These are phyloP conservation scores for Plasmodium coatneyi DNA, from an alignment of 169 alveolate species.

Conservation along the genomic window DNA sequence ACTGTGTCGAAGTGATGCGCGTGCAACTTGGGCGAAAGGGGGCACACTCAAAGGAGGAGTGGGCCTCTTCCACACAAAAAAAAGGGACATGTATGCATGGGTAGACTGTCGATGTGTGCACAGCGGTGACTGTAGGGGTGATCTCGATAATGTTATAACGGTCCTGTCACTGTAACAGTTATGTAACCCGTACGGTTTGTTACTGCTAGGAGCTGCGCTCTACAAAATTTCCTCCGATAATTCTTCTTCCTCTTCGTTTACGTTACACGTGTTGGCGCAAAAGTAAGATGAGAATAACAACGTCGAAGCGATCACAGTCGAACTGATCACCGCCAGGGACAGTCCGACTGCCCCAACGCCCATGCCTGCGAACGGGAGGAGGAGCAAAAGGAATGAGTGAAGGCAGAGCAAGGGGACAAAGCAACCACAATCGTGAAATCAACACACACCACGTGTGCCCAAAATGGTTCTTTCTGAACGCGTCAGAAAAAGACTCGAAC, in stretches of 20 bases:
- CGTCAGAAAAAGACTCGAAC: neutral
- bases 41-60: neutral
- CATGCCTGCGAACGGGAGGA: conserved; percentile 6
- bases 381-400: neutral
- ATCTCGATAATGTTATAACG: too few species aligned
- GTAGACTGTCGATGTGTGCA: neutral
- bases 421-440: neutral
- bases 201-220: neutral
- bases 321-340: conserved; percentile 54
- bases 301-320: conserved; percentile 68
- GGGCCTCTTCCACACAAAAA: neutral
- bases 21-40: too few species aligned
- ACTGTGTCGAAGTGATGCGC: too few species aligned
- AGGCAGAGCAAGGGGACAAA: neutral
- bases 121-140: neutral
- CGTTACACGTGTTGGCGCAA: conserved; percentile 66
- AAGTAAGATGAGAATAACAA: conserved; percentile 44
- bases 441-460: neutral
- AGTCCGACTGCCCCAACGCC: conserved; percentile 75
- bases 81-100: neutral
- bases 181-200: neutral
- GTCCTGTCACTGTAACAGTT: neutral
- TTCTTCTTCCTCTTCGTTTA: conserved; percentile 59
- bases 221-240: neutral
- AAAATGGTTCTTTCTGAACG: neutral